Conservation (phyloP, 2,329 filamentous ascomycete genomes). For the Aureobasidium sp. region DNA sequence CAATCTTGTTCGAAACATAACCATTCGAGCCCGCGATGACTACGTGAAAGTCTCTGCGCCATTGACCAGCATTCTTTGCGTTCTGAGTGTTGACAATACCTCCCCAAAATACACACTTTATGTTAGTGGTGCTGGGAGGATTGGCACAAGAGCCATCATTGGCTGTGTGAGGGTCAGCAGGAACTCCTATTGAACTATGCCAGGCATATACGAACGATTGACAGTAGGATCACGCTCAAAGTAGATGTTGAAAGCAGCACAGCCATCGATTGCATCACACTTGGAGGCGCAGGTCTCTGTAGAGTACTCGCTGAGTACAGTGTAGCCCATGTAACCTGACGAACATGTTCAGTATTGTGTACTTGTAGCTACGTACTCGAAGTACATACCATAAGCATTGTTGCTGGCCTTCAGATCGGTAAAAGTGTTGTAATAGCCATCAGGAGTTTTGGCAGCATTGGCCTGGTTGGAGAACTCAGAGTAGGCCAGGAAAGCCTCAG, state of each 20-base stretch:
- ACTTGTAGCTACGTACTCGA: slow-evolving; percentile 20
- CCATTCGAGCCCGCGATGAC: slow-evolving; percentile 30
- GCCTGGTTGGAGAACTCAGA: slow-evolving; percentile 20
- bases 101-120: slow-evolving; percentile 22
- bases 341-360: not conserved
- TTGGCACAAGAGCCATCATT: slow-evolving; percentile 19
- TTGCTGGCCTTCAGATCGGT: slow-evolving; percentile 19
- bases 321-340: slow-evolving; percentile 26
- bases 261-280: slow-evolving; percentile 17
- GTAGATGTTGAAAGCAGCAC: slow-evolving; percentile 19
- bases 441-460: slow-evolving; percentile 15
- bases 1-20: slow-evolving; percentile 25
- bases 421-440: slow-evolving; percentile 21
- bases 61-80: slow-evolving; percentile 19
- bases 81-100: slow-evolving; percentile 18
- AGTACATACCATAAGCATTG: slow-evolving; percentile 20
- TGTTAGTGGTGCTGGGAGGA: slow-evolving; percentile 18
- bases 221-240: slow-evolving; percentile 20
- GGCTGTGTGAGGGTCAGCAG: slow-evolving; percentile 2
- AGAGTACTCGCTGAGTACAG: slow-evolving; percentile 16
- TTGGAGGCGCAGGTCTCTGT: slow-evolving; percentile 16
- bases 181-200: not conserved
- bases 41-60: slow-evolving; percentile 26
- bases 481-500: slow-evolving; percentile 19
- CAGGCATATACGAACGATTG: slow-evolving; percentile 14